Evolutionary conservation across 352 stramenopile species (phyloP), one percentile per base, ranked within the genome.

Genomic region (Phytophthora pluvialis): DNA sequence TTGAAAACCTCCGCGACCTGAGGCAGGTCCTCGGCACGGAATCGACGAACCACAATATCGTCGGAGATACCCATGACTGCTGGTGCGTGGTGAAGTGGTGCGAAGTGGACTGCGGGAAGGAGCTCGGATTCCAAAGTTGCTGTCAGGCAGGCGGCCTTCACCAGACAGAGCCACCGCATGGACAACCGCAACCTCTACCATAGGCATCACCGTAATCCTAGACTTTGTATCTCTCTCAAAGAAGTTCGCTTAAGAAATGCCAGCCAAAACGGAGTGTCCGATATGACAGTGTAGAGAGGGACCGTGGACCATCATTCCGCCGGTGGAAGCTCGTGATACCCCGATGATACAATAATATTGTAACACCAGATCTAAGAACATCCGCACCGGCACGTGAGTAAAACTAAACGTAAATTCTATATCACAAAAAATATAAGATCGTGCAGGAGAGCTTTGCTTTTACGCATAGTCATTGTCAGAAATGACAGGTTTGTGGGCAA

Each of bases 1-100:
- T 54, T 55, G 59, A 81, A 78, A 15, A 81, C 43, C 39, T 60
- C 18, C 21, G 63, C 26, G n/a, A 81, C 63, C 31, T 77, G 59
- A 13, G 45, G 26, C 59, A 74, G 58, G 60, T 81, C 66, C 18
- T 61, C 50, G 0, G 29, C 4, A 26, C 58, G 45, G 59, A 70
- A 75, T 49, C 69, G 70, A 5, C 70, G 70, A 15, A 71, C 40
- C 15, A 66, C 60, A 36, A 78, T 46, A 4, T 55, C 42, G 13
- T 4, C 42, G 15, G 48, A 49, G n/a, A 35, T 5, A 15, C 11
- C n/a, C 33, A 64, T 64, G 9, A 18, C 12, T 21, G 21, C 21
- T 21, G 21, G 21, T 21, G 21, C 21, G 21, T 21, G 21, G 21
- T 21, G 21, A 21, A 21, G 21, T 13, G 44, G 15, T 18, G 28